These are phyloP conservation scores for Naganishia sp. DNA, from an alignment of 1,284 basidiomycete genomes.

Conservation along the genomic window DNA sequence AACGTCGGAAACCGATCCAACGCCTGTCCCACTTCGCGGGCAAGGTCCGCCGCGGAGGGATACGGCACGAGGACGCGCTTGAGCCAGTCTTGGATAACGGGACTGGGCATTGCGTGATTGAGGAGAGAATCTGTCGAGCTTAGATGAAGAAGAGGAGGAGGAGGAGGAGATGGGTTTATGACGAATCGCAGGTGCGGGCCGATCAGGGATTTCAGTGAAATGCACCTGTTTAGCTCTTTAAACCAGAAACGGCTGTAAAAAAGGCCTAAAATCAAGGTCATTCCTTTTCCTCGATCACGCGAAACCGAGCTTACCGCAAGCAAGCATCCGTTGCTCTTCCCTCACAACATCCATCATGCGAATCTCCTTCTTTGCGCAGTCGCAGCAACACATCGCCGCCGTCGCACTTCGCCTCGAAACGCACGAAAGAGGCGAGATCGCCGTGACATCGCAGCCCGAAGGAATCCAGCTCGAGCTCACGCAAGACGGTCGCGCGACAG, in stretches of 20 bases:
- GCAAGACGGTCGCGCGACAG: not conserved
- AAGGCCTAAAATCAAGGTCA: too few relatives aligned
- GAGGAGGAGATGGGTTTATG: not conserved
- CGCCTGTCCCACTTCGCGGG: conserved; percentile 66
- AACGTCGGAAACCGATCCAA: conserved; percentile 67
- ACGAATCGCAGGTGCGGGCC: not conserved
- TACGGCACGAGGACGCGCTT: conserved; percentile 69
- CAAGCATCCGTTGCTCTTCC: not conserved
- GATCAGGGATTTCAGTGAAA: too few relatives aligned
- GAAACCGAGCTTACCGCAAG: too few relatives aligned
- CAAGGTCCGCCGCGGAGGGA: conserved; percentile 60
- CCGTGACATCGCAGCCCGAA: not conserved
- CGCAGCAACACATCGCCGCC: not conserved
- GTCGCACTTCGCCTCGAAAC: not conserved
- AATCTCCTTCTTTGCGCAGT: not conserved
- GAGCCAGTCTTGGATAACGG: conserved; percentile 63
- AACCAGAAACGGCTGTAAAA: too few relatives aligned
- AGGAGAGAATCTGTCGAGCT: not conserved
- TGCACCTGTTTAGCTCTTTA: too few relatives aligned
- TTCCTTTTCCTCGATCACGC: too few relatives aligned
- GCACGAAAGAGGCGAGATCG: not conserved
- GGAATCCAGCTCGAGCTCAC: not conserved
- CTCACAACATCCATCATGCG: not conserved
- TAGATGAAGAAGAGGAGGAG: not conserved
- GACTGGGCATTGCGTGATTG: conserved; percentile 2